phyloP scores from a whole-genome alignment of 352 stramenopile species.

The Pythium vanterpoolii region DNA sequence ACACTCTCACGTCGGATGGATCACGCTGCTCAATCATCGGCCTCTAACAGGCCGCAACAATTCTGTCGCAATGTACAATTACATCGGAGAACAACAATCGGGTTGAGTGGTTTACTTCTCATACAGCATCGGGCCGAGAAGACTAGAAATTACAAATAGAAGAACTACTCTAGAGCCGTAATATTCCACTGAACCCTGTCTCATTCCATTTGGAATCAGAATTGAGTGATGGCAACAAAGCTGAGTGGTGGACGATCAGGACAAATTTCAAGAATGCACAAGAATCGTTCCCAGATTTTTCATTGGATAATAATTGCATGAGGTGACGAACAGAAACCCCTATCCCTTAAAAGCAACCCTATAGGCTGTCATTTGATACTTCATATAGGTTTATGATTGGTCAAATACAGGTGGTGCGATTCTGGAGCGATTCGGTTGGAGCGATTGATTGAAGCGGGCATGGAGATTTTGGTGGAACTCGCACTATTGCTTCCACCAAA shows the following conservation, averaged over 20 bases:
- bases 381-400: no score
- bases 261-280: no score
- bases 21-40: conserved; percentile 4
- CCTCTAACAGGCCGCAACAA: conserved; percentile 16
- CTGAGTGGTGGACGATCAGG: no score
- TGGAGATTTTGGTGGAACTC: neutral
- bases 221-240: no score
- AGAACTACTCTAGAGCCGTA: neutral
- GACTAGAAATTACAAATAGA: conserved; percentile 1
- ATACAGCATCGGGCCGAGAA: neutral
- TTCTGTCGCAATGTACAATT: conserved; percentile 17
- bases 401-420: no score
- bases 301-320: no score
- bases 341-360: no score
- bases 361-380: no score
- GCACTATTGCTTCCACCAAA: neutral
- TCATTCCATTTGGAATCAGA: neutral
- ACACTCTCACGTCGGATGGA: conserved; percentile 11
- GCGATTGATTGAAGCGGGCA: no score
- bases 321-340: no score
- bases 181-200: neutral
- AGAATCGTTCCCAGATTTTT: no score
- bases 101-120: neutral
- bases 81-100: conserved; percentile 11
- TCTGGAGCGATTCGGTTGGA: no score